A percentile compares a stretch with the other conserved stretches of the same genome.
Evolutionary conservation across 257 asterid genomes (phyloP).

Genomic region (Cynanchum wilfordii): DNA sequence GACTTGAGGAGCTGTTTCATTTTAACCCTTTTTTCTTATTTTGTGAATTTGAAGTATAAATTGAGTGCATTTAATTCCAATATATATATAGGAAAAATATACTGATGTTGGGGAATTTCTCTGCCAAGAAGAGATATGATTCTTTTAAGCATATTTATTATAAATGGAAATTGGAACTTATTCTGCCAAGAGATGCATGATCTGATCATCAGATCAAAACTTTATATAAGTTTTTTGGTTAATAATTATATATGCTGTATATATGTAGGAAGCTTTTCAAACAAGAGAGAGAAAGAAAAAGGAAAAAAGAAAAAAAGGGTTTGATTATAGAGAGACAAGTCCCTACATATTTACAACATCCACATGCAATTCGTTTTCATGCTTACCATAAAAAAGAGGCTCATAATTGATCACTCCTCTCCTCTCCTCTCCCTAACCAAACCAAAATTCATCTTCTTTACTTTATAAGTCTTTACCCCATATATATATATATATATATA

Average conservation of each 20-base stretch:
- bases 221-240: not conserved
- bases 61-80: too few relatives aligned
- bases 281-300: not conserved
- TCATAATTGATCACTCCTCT: slow-evolving; percentile 8
- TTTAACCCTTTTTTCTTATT: too few relatives aligned
- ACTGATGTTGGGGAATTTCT: not conserved
- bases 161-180: slow-evolving; percentile 9
- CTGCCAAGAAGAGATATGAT: not conserved
- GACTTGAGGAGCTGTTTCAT: not conserved
- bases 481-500: too few relatives aligned
- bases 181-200: not conserved
- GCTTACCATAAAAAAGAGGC: slow-evolving; percentile 21
- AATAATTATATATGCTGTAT: not conserved
- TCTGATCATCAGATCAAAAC: slow-evolving; percentile 5
- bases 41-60: too few relatives aligned
- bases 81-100: not conserved
- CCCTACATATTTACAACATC: slow-evolving; percentile 36
- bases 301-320: slow-evolving; percentile 1
- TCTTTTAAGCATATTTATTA: not conserved
- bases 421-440: slow-evolving; percentile 11
- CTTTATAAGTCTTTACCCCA: too few relatives aligned
- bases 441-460: slow-evolving; percentile 17
- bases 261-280: not conserved
- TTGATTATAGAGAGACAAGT: not conserved
- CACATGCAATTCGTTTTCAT: slow-evolving; percentile 39